phyloP scores from a whole-genome alignment of 805 yeast species.

The Blastobotrys attinorum region DNA sequence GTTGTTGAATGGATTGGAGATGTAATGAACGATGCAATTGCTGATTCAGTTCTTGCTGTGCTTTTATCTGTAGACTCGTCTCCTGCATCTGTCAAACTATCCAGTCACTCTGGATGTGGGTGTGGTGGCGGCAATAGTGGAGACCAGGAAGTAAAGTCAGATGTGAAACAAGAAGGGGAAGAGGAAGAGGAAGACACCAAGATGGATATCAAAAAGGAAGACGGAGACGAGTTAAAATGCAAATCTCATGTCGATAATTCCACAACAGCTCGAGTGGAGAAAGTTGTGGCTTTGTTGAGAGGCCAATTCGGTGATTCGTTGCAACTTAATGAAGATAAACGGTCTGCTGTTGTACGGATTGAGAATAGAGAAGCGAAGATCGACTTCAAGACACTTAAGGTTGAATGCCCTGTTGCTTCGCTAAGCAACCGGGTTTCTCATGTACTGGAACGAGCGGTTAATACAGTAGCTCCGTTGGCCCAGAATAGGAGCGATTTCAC shows the following conservation, averaged over 20 bases:
- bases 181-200: too few species aligned
- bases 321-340: conserved; percentile 29
- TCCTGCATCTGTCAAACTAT: conserved; percentile 87
- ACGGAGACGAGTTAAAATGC: conserved; percentile 13
- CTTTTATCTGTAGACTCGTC: conserved; percentile 87
- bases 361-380: conserved; percentile 71
- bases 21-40: conserved; percentile 82
- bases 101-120: conserved; percentile 51
- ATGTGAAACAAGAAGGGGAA: too few species aligned
- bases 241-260: conserved; percentile 28
- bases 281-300: conserved; percentile 54
- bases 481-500: neutral
- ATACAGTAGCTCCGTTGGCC: conserved; percentile 69
- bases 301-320: conserved; percentile 88
- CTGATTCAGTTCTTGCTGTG: conserved; percentile 89
- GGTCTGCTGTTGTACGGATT: conserved; percentile 50
- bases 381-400: conserved; percentile 55
- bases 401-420: conserved; percentile 66
- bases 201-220: conserved; percentile 17
- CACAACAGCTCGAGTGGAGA: conserved; percentile 30
- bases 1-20: conserved; percentile 89
- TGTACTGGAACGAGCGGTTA: conserved; percentile 68
- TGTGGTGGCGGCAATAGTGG: conserved; percentile 33
- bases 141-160: too few species aligned
- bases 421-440: conserved; percentile 76